phyloP scores from a whole-genome alignment of 2,329 filamentous ascomycete genomes.

The Pleomassaria siparia region DNA sequence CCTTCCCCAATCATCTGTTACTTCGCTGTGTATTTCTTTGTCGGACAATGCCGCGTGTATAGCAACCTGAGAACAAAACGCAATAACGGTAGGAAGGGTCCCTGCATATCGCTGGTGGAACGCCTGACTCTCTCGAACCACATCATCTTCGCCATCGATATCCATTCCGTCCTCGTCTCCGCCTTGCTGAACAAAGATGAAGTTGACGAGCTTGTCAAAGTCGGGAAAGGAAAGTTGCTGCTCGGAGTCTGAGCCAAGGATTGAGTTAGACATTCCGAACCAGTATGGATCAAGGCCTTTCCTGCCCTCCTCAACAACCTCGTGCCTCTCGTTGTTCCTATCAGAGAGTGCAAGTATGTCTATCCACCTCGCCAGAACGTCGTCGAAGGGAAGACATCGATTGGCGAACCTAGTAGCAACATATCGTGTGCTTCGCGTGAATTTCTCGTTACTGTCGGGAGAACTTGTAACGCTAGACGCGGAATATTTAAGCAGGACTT shows the following conservation, averaged over 20 bases:
- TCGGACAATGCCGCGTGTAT: slow-evolving; percentile 57
- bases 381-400: slow-evolving; percentile 76
- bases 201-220: slow-evolving; percentile 48
- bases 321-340: slow-evolving; percentile 67
- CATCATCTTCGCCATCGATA: slow-evolving; percentile 27
- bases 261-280: slow-evolving; percentile 62
- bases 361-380: slow-evolving; percentile 82
- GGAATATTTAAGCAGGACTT: slow-evolving; percentile 37
- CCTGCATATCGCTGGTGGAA: slow-evolving; percentile 42
- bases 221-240: slow-evolving; percentile 40
- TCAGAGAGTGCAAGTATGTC: slow-evolving; percentile 78
- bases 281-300: slow-evolving; percentile 83
- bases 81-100: slow-evolving; percentile 69
- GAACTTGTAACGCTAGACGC: slow-evolving; percentile 13
- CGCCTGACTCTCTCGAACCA: slow-evolving; percentile 27
- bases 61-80: slow-evolving; percentile 66
- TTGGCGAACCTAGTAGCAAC: slow-evolving; percentile 88
- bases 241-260: slow-evolving; percentile 25
- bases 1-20: slow-evolving; percentile 83
- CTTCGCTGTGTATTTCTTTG: slow-evolving; percentile 49
- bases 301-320: slow-evolving; percentile 85
- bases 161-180: slow-evolving; percentile 40
- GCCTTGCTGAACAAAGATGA: slow-evolving; percentile 46
- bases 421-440: slow-evolving; percentile 67
- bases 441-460: slow-evolving; percentile 42